Evolutionary conservation across 1,284 basidiomycete species (phyloP).

Genomic region (Cryptococcus floricola): DNA sequence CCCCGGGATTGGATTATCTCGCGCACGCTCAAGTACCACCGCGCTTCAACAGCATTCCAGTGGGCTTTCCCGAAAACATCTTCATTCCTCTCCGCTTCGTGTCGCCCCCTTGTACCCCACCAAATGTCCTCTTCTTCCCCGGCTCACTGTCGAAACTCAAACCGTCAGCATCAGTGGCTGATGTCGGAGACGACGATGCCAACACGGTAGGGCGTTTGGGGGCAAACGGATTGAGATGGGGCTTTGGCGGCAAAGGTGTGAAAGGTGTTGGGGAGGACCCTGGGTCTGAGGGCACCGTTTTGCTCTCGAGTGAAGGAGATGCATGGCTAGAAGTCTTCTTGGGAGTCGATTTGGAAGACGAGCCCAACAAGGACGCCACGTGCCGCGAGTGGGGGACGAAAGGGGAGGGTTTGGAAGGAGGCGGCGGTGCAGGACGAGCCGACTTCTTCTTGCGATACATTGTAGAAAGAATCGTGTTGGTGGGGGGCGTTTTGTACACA

Average conservation of each 20-base stretch:
- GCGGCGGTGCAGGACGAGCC: not conserved
- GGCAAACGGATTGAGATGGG: not conserved
- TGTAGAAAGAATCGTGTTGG: too few species aligned
- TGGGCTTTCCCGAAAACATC: conserved; percentile 16
- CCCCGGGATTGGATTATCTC: too few species aligned
- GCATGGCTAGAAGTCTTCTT: not conserved
- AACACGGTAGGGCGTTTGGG: not conserved
- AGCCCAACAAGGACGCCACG: not conserved
- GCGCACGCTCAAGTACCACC: not conserved
- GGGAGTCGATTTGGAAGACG: conserved; percentile 1
- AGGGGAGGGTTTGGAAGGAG: not conserved
- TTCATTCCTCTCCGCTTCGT: conserved; percentile 21
- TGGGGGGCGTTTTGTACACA: too few species aligned
- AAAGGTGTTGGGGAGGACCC: not conserved
- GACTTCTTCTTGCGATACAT: not conserved
- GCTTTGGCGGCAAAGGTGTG: not conserved
- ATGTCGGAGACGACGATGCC: not conserved
- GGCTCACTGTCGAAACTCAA: conserved; percentile 2
- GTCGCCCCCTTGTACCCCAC: conserved; percentile 5
- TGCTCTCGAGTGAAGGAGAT: not conserved
- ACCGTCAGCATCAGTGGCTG: not conserved
- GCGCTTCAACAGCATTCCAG: not conserved
- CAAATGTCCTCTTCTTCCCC: conserved; percentile 15
- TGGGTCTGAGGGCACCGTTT: not conserved
- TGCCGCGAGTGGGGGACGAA: not conserved